Evolutionary conservation across 371 early-diverging fungal species (phyloP).

Genomic region (Mucor sp.): DNA sequence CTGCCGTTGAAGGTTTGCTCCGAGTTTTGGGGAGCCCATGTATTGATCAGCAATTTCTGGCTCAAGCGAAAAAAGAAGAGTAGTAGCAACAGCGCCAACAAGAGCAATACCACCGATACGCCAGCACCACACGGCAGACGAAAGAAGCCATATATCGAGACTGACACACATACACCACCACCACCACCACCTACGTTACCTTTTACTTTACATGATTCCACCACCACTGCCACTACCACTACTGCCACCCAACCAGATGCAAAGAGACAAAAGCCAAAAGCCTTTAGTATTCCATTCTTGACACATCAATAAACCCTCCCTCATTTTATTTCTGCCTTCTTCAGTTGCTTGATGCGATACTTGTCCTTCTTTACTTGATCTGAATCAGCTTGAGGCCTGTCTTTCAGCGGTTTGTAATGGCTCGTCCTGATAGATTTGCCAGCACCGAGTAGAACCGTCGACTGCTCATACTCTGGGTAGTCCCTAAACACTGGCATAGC

Average conservation of each 20-base stretch:
- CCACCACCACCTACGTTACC: not conserved
- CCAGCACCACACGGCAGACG: not conserved
- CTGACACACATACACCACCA: not conserved
- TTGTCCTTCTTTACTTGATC: conserved; percentile 51
- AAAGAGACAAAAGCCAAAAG: not conserved
- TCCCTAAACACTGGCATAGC: not conserved
- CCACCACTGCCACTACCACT: not conserved
- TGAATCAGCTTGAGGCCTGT: conserved; percentile 39
- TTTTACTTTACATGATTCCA: not conserved
- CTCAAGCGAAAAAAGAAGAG: conserved; percentile 8
- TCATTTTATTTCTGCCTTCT: conserved; percentile 19
- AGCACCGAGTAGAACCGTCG: conserved; percentile 36
- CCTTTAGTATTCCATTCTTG: not conserved
- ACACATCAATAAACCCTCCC: conserved; percentile 6
- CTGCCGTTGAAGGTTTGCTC: conserved; percentile 15
- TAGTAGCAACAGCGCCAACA: not conserved
- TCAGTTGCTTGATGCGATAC: conserved; percentile 35
- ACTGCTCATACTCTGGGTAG: not conserved
- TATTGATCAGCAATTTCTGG: conserved; percentile 18
- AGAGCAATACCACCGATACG: not conserved
- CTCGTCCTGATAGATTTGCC: conserved; percentile 26
- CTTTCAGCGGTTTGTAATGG: conserved; percentile 30
- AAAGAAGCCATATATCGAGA: not conserved
- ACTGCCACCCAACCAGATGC: not conserved
- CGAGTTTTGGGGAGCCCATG: conserved; percentile 21